phyloP scores from a whole-genome alignment of 2,329 filamentous ascomycete genomes.

The Alternaria viburni region DNA sequence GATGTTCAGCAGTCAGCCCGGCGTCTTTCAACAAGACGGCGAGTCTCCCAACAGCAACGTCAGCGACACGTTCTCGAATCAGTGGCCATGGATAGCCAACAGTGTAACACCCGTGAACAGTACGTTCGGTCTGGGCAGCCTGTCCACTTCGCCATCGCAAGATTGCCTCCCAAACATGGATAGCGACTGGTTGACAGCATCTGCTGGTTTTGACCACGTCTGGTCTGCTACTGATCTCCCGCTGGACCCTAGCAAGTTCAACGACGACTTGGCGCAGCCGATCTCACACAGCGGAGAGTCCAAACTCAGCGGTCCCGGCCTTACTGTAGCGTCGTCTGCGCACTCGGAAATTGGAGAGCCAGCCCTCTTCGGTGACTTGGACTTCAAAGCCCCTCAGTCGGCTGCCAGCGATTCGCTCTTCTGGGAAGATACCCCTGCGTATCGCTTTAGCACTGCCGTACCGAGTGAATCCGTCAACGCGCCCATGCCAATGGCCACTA shows the following conservation, averaged over 20 bases:
- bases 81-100: conserved; percentile 44
- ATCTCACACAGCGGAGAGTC: conserved; percentile 52
- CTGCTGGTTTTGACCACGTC: conserved; percentile 43
- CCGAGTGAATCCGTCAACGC: conserved; percentile 30
- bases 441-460: conserved; percentile 35
- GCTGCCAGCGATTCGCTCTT: conserved; percentile 42
- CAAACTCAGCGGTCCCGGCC: conserved; percentile 47
- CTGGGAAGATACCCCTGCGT: conserved; percentile 48
- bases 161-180: conserved; percentile 46
- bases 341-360: conserved; percentile 50
- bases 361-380: conserved; percentile 42
- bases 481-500: conserved; percentile 32
- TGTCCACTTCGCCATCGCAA: conserved; percentile 49
- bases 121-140: conserved; percentile 43
- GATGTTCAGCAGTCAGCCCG: conserved; percentile 34
- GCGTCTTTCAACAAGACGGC: conserved; percentile 35
- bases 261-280: conserved; percentile 43
- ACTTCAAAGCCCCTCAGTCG: conserved; percentile 39
- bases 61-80: conserved; percentile 38
- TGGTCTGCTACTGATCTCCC: conserved; percentile 52
- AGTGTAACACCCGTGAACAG: conserved; percentile 33
- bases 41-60: conserved; percentile 44
- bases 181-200: conserved; percentile 44
- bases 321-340: conserved; percentile 50
- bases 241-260: conserved; percentile 47